A percentile compares a stretch with the other conserved stretches of the same genome.
Conservation (phyloP, 2,329 filamentous ascomycete genomes). For the Phialemoniopsis sp. region DNA sequence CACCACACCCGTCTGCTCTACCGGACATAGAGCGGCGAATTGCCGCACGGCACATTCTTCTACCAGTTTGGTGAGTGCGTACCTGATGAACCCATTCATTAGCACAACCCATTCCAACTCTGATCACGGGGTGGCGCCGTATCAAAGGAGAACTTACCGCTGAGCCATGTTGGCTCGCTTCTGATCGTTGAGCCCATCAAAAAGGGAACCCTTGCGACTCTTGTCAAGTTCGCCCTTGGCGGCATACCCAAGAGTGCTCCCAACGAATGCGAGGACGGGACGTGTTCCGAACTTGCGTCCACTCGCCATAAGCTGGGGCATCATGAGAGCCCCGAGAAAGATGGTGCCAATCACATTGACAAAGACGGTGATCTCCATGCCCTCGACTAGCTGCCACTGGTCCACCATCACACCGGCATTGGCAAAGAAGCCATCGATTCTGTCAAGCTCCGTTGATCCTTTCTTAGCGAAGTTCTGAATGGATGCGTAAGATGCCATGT, state of each 20-base stretch:
- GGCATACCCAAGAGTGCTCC: conserved; percentile 1
- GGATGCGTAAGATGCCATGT: conserved; percentile 26
- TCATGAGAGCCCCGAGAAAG: conserved; percentile 7
- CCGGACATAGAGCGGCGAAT: conserved; percentile 4
- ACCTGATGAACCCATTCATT: conserved; percentile 3
- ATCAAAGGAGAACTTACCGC: too few species aligned
- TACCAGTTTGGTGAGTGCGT: conserved; percentile 13
- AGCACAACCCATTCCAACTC: too few species aligned
- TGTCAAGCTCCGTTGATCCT: conserved; percentile 11
- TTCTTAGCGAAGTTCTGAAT: conserved; percentile 26
- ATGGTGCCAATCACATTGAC: conserved; percentile 12
- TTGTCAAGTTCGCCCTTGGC: conserved; percentile 14
- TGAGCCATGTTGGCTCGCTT: too few species aligned
- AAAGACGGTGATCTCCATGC: conserved; percentile 6
- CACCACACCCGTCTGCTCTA: conserved; percentile 6
- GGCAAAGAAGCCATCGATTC: conserved; percentile 30
- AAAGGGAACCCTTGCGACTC: conserved; percentile 11
- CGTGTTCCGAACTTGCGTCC: conserved; percentile 1
- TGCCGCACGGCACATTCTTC: conserved; percentile 8
- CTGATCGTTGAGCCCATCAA: background rate
- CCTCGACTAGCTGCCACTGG: conserved; percentile 7
- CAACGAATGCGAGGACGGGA: conserved; percentile 2
- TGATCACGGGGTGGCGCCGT: too few species aligned
- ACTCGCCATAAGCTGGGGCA: conserved; percentile 11
- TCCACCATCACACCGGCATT: conserved; percentile 24